Conservation (phyloP, 495 filamentous ascomycete species). For the Recurvomyces mirabilis region DNA sequence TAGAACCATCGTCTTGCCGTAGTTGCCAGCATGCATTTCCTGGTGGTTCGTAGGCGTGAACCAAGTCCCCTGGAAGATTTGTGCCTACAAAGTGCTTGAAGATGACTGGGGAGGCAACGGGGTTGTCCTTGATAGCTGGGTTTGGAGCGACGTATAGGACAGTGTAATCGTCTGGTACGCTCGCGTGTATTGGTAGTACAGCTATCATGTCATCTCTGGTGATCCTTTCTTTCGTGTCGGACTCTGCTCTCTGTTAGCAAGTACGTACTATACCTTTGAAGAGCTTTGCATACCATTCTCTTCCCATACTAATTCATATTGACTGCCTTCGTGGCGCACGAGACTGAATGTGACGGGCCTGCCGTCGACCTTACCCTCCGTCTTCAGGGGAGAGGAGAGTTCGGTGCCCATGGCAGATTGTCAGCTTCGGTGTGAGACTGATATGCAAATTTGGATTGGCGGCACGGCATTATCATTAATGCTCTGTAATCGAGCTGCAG, state of each 20-base stretch:
- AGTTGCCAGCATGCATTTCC: conserved; percentile 13
- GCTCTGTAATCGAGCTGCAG: too few relatives aligned
- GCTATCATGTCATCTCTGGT: conserved; percentile 13
- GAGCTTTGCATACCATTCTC: conserved; percentile 4
- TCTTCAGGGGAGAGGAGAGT: not conserved
- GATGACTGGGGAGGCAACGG: conserved; percentile 1
- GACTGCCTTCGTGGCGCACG: too few relatives aligned
- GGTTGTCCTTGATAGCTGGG: not conserved
- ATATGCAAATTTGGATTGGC: too few relatives aligned
- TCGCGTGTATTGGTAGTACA: conserved; percentile 6
- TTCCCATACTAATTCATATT: conserved; percentile 6
- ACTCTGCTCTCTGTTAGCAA: not conserved
- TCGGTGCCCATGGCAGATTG: conserved; percentile 11
- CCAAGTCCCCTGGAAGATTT: conserved; percentile 9
- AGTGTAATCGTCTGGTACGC: conserved; percentile 9
- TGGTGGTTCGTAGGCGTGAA: conserved; percentile 14
- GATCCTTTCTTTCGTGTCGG: not conserved
- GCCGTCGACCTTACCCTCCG: conserved; percentile 18
- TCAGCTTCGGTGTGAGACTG: too few relatives aligned
- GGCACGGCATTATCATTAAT: too few relatives aligned
- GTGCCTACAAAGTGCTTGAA: conserved; percentile 14
- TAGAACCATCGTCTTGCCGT: conserved; percentile 1
- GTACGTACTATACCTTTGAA: too few relatives aligned
- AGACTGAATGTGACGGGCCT: conserved; percentile 13
- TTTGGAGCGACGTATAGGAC: conserved; percentile 11